Conservation (phyloP, 148 eudicot genomes). For the Beta vulgaris region DNA sequence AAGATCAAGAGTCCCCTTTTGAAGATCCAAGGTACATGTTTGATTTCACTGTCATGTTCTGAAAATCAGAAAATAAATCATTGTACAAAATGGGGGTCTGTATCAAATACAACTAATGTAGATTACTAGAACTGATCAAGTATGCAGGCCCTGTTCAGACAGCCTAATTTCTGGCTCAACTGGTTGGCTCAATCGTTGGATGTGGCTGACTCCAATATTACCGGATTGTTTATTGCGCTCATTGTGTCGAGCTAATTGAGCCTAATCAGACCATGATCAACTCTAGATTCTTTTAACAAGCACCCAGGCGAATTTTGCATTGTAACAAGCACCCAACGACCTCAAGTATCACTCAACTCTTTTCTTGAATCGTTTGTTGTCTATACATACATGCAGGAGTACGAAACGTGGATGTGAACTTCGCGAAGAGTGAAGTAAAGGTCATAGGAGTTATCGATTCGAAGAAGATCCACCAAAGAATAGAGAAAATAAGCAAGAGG, state of each 20-base stretch:
- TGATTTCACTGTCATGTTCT: not conserved
- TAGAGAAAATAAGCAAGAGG: slow-evolving; percentile 56
- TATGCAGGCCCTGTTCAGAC: not conserved
- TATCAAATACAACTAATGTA: not conserved
- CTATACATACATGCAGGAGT: slow-evolving; percentile 42
- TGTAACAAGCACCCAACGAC: too few species aligned
- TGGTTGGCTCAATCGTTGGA: not conserved
- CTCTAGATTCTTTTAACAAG: not conserved
- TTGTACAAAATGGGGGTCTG: not conserved
- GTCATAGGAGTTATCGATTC: slow-evolving; percentile 60
- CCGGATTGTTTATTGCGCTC: too few species aligned
- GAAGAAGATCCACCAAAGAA: slow-evolving; percentile 53
- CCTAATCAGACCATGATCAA: too few species aligned
- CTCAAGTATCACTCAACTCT: not conserved
- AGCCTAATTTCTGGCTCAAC: not conserved
- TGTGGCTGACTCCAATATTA: not conserved
- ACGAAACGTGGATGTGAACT: slow-evolving; percentile 48
- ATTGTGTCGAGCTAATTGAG: too few species aligned
- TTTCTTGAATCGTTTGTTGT: not conserved
- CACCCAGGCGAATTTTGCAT: not conserved
- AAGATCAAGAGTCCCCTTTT: slow-evolving; percentile 64
- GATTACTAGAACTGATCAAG: not conserved
- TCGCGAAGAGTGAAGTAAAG: slow-evolving; percentile 53
- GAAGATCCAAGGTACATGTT: slow-evolving; percentile 54
- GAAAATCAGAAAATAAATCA: not conserved